A percentile compares a stretch with the other conserved stretches of the same genome.
These are phyloP conservation scores for Casaregolazyma suthepensis DNA, from an alignment of 1,139 yeast species.

Conservation along the genomic window DNA sequence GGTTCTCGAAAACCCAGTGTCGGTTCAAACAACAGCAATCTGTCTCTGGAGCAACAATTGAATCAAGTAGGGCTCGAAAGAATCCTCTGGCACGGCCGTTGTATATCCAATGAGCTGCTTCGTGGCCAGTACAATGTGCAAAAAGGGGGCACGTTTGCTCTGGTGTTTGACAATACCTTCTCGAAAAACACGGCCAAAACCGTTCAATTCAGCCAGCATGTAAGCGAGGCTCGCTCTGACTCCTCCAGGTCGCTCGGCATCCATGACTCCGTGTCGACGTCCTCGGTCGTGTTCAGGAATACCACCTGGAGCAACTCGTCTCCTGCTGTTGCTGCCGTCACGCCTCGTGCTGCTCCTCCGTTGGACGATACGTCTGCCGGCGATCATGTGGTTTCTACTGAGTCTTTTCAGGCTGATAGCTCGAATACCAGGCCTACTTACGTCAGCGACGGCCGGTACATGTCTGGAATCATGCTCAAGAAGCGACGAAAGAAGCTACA, in stretches of 20 bases:
- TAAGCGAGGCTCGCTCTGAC: slow-evolving; percentile 18
- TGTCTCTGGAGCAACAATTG: slow-evolving; percentile 29
- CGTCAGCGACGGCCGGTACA: slow-evolving; percentile 25
- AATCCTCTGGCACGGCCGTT: slow-evolving; percentile 32
- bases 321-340: background rate
- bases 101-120: slow-evolving; percentile 31
- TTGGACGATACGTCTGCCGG: background rate
- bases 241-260: background rate
- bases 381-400: slow-evolving; percentile 5
- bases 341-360: background rate
- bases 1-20: slow-evolving; percentile 8
- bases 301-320: background rate
- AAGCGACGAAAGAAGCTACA: slow-evolving; percentile 76
- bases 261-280: background rate
- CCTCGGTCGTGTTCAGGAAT: background rate
- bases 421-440: slow-evolving; percentile 15
- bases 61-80: slow-evolving; percentile 31
- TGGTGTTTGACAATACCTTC: slow-evolving; percentile 87
- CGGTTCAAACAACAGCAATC: background rate
- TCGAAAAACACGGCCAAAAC: slow-evolving; percentile 81
- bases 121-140: slow-evolving; percentile 57
- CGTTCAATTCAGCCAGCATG: slow-evolving; percentile 58
- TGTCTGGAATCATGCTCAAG: slow-evolving; percentile 73
- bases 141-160: slow-evolving; percentile 62
- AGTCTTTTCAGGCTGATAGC: slow-evolving; percentile 4